These are phyloP conservation scores for Arthrobotrys iridis DNA, from an alignment of 2,329 filamentous ascomycete species.

Conservation along the genomic window DNA sequence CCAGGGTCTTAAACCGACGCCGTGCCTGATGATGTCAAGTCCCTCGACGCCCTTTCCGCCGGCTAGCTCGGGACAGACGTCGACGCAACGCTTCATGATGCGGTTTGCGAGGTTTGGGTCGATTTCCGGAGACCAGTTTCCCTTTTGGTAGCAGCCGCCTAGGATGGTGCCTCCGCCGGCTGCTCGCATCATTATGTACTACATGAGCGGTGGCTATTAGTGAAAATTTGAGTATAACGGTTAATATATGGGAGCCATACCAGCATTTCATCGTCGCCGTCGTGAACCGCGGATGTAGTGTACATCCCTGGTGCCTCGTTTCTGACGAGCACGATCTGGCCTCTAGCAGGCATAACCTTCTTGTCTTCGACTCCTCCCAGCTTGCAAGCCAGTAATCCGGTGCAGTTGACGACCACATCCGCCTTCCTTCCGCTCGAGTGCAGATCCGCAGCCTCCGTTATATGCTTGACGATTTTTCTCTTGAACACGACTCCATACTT, in stretches of 20 bases:
- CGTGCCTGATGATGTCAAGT: constrained; percentile 80
- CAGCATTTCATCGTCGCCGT: constrained; percentile 75
- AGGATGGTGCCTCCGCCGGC: constrained; percentile 83
- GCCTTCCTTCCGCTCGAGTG: constrained; percentile 70
- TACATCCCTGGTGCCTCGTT: constrained; percentile 79
- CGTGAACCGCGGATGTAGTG: constrained; percentile 76
- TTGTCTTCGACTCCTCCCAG: constrained; percentile 84
- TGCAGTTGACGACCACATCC: constrained; percentile 83
- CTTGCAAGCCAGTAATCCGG: constrained; percentile 77
- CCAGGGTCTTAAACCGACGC: constrained; percentile 81
- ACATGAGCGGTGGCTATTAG: background rate
- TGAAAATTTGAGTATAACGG: background rate
- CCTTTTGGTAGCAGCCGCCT: constrained; percentile 83
- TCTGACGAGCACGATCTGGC: constrained; percentile 83
- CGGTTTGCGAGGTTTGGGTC: constrained; percentile 81
- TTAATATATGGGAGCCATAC: constrained; percentile 1
- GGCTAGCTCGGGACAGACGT: constrained; percentile 72
- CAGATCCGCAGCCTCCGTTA: constrained; percentile 73
- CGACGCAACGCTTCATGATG: constrained; percentile 82
- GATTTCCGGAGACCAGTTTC: constrained; percentile 80
- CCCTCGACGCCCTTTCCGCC: constrained; percentile 75
- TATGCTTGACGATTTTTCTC: constrained; percentile 73
- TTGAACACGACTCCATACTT: constrained; percentile 75
- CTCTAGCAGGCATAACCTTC: constrained; percentile 78
- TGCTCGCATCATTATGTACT: constrained; percentile 84